These are phyloP conservation scores for Aspergillus sp. DNA, from an alignment of 2,329 filamentous ascomycete species.

Conservation along the genomic window DNA sequence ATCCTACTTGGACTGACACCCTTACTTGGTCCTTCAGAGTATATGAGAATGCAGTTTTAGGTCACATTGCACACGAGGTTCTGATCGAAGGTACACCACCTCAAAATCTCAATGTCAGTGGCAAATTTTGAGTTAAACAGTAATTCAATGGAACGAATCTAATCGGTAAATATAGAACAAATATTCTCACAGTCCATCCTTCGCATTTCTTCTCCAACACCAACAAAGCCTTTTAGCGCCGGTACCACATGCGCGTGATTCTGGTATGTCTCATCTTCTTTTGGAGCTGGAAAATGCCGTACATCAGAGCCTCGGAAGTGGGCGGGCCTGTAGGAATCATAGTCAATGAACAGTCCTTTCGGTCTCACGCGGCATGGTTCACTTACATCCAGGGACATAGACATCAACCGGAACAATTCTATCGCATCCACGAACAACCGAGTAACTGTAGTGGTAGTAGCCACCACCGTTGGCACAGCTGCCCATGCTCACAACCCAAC, in stretches of 20 bases:
- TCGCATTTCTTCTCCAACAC: neutral
- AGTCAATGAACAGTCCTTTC: too few relatives aligned
- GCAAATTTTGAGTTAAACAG: neutral
- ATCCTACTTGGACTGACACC: too few relatives aligned
- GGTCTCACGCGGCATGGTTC: neutral
- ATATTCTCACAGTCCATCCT: neutral
- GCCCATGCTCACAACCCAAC: constrained; percentile 86
- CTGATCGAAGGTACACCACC: too few relatives aligned
- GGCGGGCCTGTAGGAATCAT: constrained; percentile 42
- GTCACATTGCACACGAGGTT: too few relatives aligned
- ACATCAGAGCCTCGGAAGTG: constrained; percentile 57
- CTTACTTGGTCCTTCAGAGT: too few relatives aligned
- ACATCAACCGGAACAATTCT: constrained; percentile 80
- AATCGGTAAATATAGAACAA: neutral
- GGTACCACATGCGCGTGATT: constrained; percentile 59
- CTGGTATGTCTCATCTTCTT: constrained; percentile 68
- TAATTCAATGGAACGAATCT: neutral
- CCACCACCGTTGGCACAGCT: constrained; percentile 83
- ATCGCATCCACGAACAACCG: constrained; percentile 73
- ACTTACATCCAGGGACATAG: constrained; percentile 77
- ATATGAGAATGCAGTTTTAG: too few relatives aligned
- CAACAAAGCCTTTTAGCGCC: constrained; percentile 38
- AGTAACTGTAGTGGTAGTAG: constrained; percentile 87
- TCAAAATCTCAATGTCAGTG: too few relatives aligned
- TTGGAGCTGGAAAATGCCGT: constrained; percentile 74